A percentile compares a stretch with the other conserved stretches of the same genome.
Conservation (phyloP, 2,329 filamentous ascomycete genomes). For the Cordyceps cateniannulata region DNA sequence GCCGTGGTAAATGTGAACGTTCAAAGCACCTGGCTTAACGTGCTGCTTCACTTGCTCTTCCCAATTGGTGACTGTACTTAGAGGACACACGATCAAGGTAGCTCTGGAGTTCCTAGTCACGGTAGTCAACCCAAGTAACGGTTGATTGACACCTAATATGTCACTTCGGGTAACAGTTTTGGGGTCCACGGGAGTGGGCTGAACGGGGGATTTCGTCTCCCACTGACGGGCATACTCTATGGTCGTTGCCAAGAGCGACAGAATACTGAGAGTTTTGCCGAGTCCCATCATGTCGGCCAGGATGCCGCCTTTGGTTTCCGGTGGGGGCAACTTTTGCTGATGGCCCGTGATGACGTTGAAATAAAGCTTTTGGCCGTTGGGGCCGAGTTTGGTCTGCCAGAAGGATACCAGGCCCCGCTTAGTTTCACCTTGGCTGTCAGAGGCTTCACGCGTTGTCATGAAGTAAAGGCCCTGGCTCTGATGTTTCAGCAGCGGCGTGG, state of each 20-base stretch:
- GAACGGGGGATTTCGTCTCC: conserved; percentile 45
- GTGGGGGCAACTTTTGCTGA: conserved; percentile 51
- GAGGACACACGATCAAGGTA: conserved; percentile 80
- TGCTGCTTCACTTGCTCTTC: conserved; percentile 85
- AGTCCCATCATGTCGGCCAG: conserved; percentile 84
- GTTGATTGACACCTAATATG: conserved; percentile 26
- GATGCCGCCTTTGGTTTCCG: conserved; percentile 65
- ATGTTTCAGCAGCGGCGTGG: conserved; percentile 68
- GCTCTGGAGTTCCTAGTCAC: conserved; percentile 65
- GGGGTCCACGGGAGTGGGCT: conserved; percentile 37
- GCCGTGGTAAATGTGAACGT: conserved; percentile 83
- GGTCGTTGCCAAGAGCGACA: conserved; percentile 68
- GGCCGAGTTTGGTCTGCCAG: conserved; percentile 59
- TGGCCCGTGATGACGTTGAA: conserved; percentile 82
- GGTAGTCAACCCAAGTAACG: conserved; percentile 41
- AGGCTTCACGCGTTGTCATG: conserved; percentile 71
- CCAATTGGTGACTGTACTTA: conserved; percentile 93
- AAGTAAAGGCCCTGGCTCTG: conserved; percentile 89
- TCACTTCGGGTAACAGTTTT: conserved; percentile 28
- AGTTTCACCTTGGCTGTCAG: conserved; percentile 48
- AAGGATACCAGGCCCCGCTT: conserved; percentile 64
- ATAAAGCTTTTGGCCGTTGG: conserved; percentile 53
- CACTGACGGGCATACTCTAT: conserved; percentile 57
- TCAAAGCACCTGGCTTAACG: conserved; percentile 56
- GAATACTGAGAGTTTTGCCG: conserved; percentile 80